Conservation (phyloP, 1,284 basidiomycete species). For the Cutaneotrichosporon mucoides region DNA sequence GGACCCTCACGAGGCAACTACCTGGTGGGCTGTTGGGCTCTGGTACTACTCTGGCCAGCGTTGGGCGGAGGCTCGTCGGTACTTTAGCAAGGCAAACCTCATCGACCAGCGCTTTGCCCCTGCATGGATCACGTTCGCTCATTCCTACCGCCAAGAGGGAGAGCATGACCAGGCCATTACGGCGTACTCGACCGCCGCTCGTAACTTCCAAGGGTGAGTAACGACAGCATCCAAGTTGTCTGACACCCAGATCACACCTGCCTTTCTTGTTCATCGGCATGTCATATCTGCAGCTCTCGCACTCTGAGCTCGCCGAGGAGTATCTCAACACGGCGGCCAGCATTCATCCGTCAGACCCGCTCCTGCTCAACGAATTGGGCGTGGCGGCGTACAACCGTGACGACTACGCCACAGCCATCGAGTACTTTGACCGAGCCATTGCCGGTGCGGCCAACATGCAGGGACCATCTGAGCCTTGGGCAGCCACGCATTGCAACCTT, state of each 20-base stretch:
- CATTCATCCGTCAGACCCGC: constrained; percentile 79
- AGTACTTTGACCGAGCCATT: constrained; percentile 67
- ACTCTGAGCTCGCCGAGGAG: constrained; percentile 76
- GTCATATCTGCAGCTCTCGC: constrained; percentile 82
- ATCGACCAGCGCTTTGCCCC: constrained; percentile 95
- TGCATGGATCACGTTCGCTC: constrained; percentile 96
- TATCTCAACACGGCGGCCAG: constrained; percentile 74
- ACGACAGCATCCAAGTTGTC: background rate
- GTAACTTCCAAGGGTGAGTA: constrained; percentile 84
- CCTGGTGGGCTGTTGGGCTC: constrained; percentile 97
- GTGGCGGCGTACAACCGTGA: constrained; percentile 85
- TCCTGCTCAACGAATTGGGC: constrained; percentile 86
- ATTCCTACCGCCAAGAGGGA: constrained; percentile 93
- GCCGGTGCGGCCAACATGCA: constrained; percentile 74
- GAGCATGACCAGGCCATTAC: constrained; percentile 98
- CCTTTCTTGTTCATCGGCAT: constrained; percentile 95
- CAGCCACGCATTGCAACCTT: constrained; percentile 81
- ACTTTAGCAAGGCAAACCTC: constrained; percentile 93
- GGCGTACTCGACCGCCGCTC: constrained; percentile 91
- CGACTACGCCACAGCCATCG: constrained; percentile 65
- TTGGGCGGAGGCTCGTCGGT: constrained; percentile 83
- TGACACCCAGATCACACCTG: constrained; percentile 70
- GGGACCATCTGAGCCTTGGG: constrained; percentile 76
- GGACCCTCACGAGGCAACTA: constrained; percentile 84
- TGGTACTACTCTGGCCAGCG: constrained; percentile 88